Evolutionary conservation across 306 rosid genomes (phyloP).

Genomic region (Castanopsis chinensis): DNA sequence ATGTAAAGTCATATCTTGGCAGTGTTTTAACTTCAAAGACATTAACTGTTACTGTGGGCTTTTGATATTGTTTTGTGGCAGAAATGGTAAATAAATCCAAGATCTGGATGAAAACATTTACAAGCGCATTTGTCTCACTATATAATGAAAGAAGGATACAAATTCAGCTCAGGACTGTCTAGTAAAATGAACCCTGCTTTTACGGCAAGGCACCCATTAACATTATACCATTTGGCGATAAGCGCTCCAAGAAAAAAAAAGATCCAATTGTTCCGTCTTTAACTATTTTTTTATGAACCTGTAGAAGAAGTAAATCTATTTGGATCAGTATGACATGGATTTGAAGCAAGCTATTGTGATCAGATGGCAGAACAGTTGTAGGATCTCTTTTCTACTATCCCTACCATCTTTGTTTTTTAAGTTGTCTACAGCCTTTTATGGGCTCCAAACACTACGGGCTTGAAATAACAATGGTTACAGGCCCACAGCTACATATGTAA

Average conservation of each 20-base stretch:
- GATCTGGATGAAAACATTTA: neutral
- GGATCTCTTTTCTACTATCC: neutral
- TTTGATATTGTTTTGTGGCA: neutral
- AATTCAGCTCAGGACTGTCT: neutral
- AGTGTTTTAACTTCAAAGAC: neutral
- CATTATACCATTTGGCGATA: neutral
- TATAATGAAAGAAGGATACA: neutral
- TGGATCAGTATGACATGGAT: neutral
- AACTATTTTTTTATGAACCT: neutral
- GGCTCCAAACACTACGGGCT: neutral
- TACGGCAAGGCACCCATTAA: neutral
- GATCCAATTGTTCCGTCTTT: neutral
- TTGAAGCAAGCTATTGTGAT: neutral
- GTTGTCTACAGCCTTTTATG: neutral
- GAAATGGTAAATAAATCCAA: neutral
- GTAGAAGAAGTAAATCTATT: neutral
- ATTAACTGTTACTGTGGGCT: neutral
- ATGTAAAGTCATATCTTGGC: neutral
- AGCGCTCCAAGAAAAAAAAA: neutral
- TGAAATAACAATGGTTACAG: neutral
- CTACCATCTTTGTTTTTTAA: neutral
- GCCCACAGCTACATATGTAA: neutral
- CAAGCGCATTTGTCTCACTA: neutral
- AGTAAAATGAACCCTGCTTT: neutral
- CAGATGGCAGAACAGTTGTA: neutral